Evolutionary conservation across 495 filamentous ascomycete genomes (phyloP).

Genomic region (Penicillium antarcticum): DNA sequence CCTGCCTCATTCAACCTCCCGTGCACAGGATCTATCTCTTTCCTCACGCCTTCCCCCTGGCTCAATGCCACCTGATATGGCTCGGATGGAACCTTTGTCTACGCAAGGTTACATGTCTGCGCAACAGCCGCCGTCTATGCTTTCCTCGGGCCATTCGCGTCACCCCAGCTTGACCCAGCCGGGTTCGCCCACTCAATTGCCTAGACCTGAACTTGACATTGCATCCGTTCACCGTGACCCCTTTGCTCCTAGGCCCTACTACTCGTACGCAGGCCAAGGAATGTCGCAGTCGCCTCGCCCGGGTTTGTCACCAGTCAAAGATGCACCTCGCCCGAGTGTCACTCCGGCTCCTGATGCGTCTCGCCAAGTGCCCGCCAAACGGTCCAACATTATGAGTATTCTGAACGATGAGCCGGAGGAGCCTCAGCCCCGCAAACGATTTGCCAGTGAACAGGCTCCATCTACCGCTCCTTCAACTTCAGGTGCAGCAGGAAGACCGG

Average conservation of each 20-base stretch:
- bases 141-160: constrained; percentile 37
- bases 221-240: constrained; percentile 39
- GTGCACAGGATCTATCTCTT: constrained; percentile 29
- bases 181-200: constrained; percentile 34
- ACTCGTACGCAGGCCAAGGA: constrained; percentile 24
- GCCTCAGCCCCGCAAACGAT: constrained; percentile 50
- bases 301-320: constrained; percentile 41
- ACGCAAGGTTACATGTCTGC: constrained; percentile 31
- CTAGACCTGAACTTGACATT: constrained; percentile 34
- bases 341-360: constrained; percentile 35
- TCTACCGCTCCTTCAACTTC: constrained; percentile 11
- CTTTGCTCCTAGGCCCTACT: constrained; percentile 32
- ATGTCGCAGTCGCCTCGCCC: constrained; percentile 32
- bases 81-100: constrained; percentile 37
- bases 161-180: constrained; percentile 39
- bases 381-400: constrained; percentile 58
- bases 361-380: constrained; percentile 51
- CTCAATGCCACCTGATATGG: constrained; percentile 28
- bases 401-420: constrained; percentile 58
- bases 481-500: constrained; percentile 8
- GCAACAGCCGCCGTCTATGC: constrained; percentile 27
- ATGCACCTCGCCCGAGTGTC: constrained; percentile 33
- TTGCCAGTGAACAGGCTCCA: constrained; percentile 37
- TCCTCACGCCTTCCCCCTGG: constrained; percentile 31
- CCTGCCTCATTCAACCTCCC: constrained; percentile 24